Evolutionary conservation across 2,329 filamentous ascomycete genomes (phyloP).

Genomic region (Ophiostoma piceae): DNA sequence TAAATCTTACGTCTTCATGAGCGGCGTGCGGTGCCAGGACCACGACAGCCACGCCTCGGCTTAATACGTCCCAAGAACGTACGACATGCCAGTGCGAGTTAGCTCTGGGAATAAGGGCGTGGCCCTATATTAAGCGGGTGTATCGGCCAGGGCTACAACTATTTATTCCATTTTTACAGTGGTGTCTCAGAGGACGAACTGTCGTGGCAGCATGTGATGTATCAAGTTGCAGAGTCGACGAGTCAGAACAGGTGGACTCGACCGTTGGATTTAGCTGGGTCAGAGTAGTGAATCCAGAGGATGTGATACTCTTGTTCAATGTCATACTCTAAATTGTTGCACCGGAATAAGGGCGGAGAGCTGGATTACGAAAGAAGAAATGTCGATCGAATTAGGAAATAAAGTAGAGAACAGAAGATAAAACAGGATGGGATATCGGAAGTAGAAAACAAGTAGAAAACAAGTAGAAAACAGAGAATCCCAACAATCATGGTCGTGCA

Average conservation of each 20-base stretch:
- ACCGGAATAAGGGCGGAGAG: background rate
- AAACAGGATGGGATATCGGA: background rate
- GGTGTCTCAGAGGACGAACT: background rate
- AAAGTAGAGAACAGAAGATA: background rate
- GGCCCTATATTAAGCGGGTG: background rate
- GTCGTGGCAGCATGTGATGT: background rate
- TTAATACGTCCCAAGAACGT: background rate
- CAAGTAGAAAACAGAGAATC: background rate
- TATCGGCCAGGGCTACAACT: too few species aligned
- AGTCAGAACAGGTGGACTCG: constrained; percentile 15
- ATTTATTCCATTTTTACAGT: background rate
- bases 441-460: background rate
- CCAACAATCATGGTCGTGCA: background rate
- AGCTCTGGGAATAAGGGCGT: background rate
- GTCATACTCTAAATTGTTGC: background rate
- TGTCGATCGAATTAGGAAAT: background rate
- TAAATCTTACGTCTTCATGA: background rate
- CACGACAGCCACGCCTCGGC: background rate
- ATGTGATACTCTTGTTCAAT: background rate
- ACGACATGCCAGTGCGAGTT: background rate
- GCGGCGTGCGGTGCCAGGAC: too few species aligned
- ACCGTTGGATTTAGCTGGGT: background rate
- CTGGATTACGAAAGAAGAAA: background rate
- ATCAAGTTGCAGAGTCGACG: background rate
- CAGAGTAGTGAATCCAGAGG: background rate